Percentiles rank a stretch among this genome's conserved stretches.
Conservation (phyloP, 345 rosid genomes). For the Euphorbia peplus region DNA sequence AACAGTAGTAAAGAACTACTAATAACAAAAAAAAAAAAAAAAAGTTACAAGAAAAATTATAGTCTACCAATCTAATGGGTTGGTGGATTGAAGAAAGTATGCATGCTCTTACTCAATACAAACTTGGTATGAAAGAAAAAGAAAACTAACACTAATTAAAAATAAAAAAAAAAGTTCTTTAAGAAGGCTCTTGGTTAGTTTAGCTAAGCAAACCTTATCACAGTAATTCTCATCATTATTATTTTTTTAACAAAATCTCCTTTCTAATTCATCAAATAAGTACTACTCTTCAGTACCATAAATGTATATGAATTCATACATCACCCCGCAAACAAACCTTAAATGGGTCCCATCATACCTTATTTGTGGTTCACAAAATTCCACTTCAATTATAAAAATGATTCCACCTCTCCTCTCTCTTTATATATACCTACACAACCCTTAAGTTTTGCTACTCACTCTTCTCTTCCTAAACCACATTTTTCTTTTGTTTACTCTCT, state of each 20-base stretch:
- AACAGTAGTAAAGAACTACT: too few relatives aligned
- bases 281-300: too few relatives aligned
- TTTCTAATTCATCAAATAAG: background rate
- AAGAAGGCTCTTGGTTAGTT: background rate
- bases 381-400: background rate
- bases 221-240: background rate
- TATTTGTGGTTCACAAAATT: slow-evolving; percentile 13
- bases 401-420: background rate
- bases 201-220: slow-evolving; percentile 10
- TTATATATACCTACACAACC: background rate
- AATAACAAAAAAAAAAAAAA: too few relatives aligned
- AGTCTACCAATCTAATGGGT: background rate
- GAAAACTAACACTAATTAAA: background rate
- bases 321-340: slow-evolving; percentile 4
- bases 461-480: background rate
- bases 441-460: background rate
- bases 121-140: background rate
- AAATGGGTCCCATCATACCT: background rate
- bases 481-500: too few relatives aligned
- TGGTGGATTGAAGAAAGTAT: background rate
- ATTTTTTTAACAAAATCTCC: background rate
- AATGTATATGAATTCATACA: background rate
- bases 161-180: background rate
- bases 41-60: too few relatives aligned
- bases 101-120: background rate